These are phyloP conservation scores for Zymoseptoria ardabiliae DNA, from an alignment of 2,329 filamentous ascomycete species.

Conservation along the genomic window DNA sequence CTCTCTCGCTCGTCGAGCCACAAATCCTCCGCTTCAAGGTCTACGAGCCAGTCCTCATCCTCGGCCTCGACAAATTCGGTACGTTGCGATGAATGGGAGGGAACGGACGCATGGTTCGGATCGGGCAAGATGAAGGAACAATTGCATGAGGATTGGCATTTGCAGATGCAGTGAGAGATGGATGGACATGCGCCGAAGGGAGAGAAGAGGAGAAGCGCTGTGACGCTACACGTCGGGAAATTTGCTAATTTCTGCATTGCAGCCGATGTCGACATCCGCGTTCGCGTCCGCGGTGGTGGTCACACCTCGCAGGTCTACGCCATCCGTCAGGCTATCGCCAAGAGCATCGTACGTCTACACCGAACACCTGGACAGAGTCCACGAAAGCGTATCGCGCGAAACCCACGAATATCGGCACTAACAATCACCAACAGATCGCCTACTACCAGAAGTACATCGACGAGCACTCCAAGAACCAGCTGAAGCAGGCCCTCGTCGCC, in stretches of 20 bases:
- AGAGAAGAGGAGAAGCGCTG: conserved; percentile 5
- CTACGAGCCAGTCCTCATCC: conserved; percentile 96
- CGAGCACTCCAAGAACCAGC: conserved; percentile 99
- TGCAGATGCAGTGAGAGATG: background rate
- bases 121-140: background rate
- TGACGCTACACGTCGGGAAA: conserved; percentile 2
- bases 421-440: conserved; percentile 48
- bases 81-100: conserved; percentile 24
- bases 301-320: conserved; percentile 97
- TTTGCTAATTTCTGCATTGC: conserved; percentile 18
- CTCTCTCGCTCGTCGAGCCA: conserved; percentile 87
- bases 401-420: background rate
- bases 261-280: conserved; percentile 89
- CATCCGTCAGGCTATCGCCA: conserved; percentile 97
- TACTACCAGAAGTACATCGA: conserved; percentile 99
- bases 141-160: conserved; percentile 1
- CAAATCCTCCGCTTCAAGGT: conserved; percentile 99
- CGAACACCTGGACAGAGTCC: background rate
- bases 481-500: conserved; percentile 93
- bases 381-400: background rate
- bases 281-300: conserved; percentile 93
- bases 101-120: background rate
- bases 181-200: conserved; percentile 1
- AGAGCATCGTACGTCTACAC: conserved; percentile 60
- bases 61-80: conserved; percentile 94